Percentiles rank a stretch among this genome's conserved stretches.
Conservation (phyloP, 768 basidiomycete species). For the Kwoniella sp. region DNA sequence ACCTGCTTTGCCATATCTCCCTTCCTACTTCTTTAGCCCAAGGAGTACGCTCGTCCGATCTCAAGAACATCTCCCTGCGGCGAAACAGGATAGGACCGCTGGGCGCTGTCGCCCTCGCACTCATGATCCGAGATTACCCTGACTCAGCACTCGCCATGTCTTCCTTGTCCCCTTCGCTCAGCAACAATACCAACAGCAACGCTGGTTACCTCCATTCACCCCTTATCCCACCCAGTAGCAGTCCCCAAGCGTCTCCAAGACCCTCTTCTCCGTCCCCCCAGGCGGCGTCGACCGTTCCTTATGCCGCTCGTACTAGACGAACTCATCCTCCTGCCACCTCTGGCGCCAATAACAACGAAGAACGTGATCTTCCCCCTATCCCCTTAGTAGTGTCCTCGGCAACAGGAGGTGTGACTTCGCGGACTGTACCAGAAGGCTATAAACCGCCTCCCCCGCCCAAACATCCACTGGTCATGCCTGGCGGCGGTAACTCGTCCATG, state of each 20-base stretch:
- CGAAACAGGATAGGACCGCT: constrained; percentile 81
- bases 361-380: constrained; percentile 43
- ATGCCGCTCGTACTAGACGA: constrained; percentile 21
- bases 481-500: constrained; percentile 41
- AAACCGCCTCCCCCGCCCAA: constrained; percentile 61
- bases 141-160: constrained; percentile 63
- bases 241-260: neutral
- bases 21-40: constrained; percentile 67
- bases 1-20: too few species aligned
- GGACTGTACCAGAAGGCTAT: constrained; percentile 55
- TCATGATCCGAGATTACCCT: constrained; percentile 96
- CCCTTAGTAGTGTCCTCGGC: constrained; percentile 38
- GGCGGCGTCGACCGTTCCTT: neutral
- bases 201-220: neutral
- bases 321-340: constrained; percentile 13
- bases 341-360: constrained; percentile 24
- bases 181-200: constrained; percentile 24
- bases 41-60: constrained; percentile 75
- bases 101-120: constrained; percentile 85
- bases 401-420: constrained; percentile 39
- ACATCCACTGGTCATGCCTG: constrained; percentile 60
- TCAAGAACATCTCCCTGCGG: constrained; percentile 86
- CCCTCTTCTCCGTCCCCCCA: constrained; percentile 44
- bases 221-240: neutral
- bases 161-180: constrained; percentile 35